These are phyloP conservation scores for Salvia splendens DNA, from an alignment of 257 asterid species.

Conservation along the genomic window DNA sequence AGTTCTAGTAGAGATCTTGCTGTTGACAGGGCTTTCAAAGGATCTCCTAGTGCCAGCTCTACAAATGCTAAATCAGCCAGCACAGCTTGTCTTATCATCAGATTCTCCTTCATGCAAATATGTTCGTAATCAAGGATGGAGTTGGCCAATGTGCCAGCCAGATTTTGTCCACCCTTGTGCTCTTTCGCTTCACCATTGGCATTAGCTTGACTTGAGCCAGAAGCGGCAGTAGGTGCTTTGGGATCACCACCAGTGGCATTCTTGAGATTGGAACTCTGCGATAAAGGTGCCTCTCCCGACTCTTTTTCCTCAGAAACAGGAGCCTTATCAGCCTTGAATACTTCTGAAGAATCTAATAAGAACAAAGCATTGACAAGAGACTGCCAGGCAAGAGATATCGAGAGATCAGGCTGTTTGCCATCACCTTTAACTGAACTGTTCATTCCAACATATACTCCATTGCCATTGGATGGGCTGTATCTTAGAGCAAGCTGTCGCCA, in stretches of 20 bases:
- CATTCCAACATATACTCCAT: constrained; percentile 30
- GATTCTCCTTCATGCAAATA: constrained; percentile 55
- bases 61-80: constrained; percentile 77
- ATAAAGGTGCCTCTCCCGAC: constrained; percentile 42
- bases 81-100: constrained; percentile 64
- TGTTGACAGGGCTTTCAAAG: constrained; percentile 58
- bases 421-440: constrained; percentile 39
- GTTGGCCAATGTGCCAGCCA: constrained; percentile 39
- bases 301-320: constrained; percentile 48
- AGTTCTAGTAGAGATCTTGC: constrained; percentile 64
- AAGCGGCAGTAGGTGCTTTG: constrained; percentile 33
- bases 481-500: constrained; percentile 76
- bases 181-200: constrained; percentile 75
- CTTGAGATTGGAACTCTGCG: constrained; percentile 42
- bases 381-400: constrained; percentile 62
- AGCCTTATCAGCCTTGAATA: constrained; percentile 33
- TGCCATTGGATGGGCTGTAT: constrained; percentile 45
- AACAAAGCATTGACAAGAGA: constrained; percentile 70
- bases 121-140: constrained; percentile 49
- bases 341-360: constrained; percentile 51
- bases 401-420: constrained; percentile 51
- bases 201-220: constrained; percentile 43
- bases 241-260: constrained; percentile 40
- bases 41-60: constrained; percentile 69
- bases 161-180: constrained; percentile 55